These are phyloP conservation scores for Amanita polypyramis DNA, from an alignment of 768 basidiomycete genomes.

Conservation along the genomic window DNA sequence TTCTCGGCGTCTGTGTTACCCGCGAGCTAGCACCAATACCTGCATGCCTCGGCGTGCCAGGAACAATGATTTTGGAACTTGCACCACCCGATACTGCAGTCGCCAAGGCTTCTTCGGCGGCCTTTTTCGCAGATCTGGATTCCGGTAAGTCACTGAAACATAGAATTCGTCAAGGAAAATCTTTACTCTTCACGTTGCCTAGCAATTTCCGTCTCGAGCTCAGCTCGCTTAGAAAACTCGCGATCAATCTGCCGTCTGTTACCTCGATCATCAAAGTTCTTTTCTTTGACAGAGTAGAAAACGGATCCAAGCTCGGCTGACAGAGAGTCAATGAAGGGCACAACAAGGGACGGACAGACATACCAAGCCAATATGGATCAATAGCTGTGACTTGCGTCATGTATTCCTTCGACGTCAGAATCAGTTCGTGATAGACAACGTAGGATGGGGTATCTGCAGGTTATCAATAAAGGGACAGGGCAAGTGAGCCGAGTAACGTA, in stretches of 20 bases:
- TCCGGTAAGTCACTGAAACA: neutral
- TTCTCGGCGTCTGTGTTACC: slow-evolving; percentile 66
- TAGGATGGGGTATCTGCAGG: slow-evolving; percentile 84
- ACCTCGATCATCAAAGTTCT: slow-evolving; percentile 89
- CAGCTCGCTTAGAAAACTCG: slow-evolving; percentile 87
- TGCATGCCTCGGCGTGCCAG: slow-evolving; percentile 69
- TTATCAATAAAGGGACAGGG: slow-evolving; percentile 9
- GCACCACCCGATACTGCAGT: slow-evolving; percentile 43
- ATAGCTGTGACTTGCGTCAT: slow-evolving; percentile 99
- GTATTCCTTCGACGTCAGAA: slow-evolving; percentile 92
- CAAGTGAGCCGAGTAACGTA: slow-evolving; percentile 28
- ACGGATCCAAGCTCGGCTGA: slow-evolving; percentile 90
- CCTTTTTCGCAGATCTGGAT: slow-evolving; percentile 49
- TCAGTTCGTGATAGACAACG: slow-evolving; percentile 94
- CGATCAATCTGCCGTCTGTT: slow-evolving; percentile 68
- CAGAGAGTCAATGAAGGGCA: slow-evolving; percentile 6
- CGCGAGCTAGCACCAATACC: slow-evolving; percentile 57
- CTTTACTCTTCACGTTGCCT: slow-evolving; percentile 68
- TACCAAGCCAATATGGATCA: slow-evolving; percentile 96
- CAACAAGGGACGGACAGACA: slow-evolving; percentile 12
- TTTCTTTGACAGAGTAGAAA: slow-evolving; percentile 96
- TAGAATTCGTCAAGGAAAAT: neutral
- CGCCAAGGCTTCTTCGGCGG: slow-evolving; percentile 48
- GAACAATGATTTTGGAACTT: slow-evolving; percentile 58
- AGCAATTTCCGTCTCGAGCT: slow-evolving; percentile 89